Conservation (phyloP, 2,329 filamentous ascomycete species). For the Nothomitra cinnamomea region DNA sequence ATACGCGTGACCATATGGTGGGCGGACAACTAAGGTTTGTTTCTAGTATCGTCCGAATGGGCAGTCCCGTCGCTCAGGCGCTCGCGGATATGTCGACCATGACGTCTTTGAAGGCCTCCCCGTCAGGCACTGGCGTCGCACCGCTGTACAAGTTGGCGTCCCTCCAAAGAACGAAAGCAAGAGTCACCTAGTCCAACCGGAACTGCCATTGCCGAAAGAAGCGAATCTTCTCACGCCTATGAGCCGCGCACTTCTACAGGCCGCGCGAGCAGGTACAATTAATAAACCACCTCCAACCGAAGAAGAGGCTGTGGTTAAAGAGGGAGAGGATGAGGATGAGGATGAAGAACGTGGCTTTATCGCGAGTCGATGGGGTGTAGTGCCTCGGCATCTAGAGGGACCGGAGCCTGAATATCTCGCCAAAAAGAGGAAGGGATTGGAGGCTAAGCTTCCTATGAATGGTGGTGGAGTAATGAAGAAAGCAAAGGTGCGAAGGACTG, state of each 20-base stretch:
- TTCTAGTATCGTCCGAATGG: constrained; percentile 37
- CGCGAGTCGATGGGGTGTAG: constrained; percentile 38
- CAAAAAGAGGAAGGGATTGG: constrained; percentile 41
- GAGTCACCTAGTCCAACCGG: constrained; percentile 52
- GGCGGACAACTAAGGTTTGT: neutral
- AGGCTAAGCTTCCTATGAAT: constrained; percentile 21
- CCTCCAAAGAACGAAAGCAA: constrained; percentile 43
- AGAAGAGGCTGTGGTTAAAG: constrained; percentile 19
- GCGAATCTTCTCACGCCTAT: constrained; percentile 59
- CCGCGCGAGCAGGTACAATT: constrained; percentile 58
- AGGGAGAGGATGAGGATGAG: constrained; percentile 25
- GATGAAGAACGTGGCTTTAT: constrained; percentile 34
- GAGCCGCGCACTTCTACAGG: constrained; percentile 67
- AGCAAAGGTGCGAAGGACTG: constrained; percentile 62
- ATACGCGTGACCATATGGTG: no score
- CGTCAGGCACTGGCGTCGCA: constrained; percentile 76
- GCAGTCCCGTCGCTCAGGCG: constrained; percentile 37
- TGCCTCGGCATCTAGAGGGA: constrained; percentile 38
- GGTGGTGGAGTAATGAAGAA: constrained; percentile 47
- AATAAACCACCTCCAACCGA: constrained; percentile 40
- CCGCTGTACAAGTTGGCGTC: constrained; percentile 50
- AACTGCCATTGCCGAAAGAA: constrained; percentile 80
- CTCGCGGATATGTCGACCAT: constrained; percentile 40
- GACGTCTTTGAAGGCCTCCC: constrained; percentile 61
- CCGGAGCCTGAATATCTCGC: constrained; percentile 45